Percentiles rank a stretch among this genome's conserved stretches.
Evolutionary conservation across 257 asterid species (phyloP).

Genomic region (Solanum ossicruentum): DNA sequence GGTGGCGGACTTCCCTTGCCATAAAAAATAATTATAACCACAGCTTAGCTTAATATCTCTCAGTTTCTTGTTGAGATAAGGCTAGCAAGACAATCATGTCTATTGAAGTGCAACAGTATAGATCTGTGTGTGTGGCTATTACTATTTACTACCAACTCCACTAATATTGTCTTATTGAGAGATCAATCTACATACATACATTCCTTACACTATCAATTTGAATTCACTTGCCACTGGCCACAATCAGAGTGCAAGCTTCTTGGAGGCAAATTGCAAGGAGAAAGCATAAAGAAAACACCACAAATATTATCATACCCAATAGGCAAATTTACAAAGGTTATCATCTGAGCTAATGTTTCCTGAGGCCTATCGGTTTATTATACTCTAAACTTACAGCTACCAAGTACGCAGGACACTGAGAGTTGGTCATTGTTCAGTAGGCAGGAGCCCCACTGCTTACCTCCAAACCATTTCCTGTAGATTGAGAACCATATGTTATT

Average conservation of each 20-base stretch:
- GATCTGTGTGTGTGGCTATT: not conserved
- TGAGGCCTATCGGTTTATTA: not conserved
- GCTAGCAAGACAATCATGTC: not conserved
- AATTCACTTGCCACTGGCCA: not conserved
- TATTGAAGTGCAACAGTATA: not conserved
- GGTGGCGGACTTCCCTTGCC: no score
- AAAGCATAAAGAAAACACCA: not conserved
- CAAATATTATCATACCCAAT: not conserved
- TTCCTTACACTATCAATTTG: not conserved
- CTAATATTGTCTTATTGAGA: not conserved
- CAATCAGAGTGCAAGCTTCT: not conserved
- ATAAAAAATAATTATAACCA: not conserved
- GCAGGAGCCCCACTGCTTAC: conserved; percentile 37
- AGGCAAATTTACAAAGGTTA: not conserved
- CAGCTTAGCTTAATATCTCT: not conserved
- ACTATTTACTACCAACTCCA: not conserved
- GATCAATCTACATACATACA: not conserved
- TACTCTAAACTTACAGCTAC: not conserved
- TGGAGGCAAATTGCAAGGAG: not conserved
- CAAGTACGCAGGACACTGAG: not conserved
- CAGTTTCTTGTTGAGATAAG: not conserved
- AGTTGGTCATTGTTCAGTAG: not conserved
- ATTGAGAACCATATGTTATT: not conserved
- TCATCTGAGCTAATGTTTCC: not conserved
- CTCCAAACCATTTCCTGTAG: conserved; percentile 87